These are phyloP conservation scores for Bremia lactucae DNA, from an alignment of 352 stramenopile species.

Conservation along the genomic window DNA sequence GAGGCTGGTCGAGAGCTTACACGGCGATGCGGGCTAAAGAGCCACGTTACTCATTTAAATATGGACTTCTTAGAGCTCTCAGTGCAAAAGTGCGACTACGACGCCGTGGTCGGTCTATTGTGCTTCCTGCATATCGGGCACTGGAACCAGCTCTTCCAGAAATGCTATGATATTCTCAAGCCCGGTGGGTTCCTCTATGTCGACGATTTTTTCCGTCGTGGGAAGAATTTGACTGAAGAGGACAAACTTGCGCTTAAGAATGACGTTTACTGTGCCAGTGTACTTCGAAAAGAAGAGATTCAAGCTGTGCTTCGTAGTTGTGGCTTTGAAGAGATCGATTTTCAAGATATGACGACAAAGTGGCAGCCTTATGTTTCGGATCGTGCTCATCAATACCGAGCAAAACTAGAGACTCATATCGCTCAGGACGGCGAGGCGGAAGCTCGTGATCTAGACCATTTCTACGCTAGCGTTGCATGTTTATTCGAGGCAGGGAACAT, in stretches of 20 bases:
- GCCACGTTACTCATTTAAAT: conserved; percentile 39
- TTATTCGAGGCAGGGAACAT: conserved; percentile 51
- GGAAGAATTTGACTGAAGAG: conserved; percentile 28
- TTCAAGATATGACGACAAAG: conserved; percentile 52
- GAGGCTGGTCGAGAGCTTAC: conserved; percentile 48
- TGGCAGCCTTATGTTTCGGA: conserved; percentile 50
- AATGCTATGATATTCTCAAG: conserved; percentile 45
- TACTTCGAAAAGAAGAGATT: conserved; percentile 35
- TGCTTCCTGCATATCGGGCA: conserved; percentile 73
- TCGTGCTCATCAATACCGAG: conserved; percentile 33
- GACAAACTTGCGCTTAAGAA: conserved; percentile 35
- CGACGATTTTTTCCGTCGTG: conserved; percentile 64
- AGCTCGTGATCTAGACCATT: conserved; percentile 52
- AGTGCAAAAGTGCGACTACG: conserved; percentile 24
- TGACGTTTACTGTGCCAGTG: conserved; percentile 54
- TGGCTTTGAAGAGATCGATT: conserved; percentile 46
- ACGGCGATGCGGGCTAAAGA: conserved; percentile 33
- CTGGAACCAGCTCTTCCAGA: conserved; percentile 46
- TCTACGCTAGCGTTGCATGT: conserved; percentile 48
- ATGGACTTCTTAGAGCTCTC: conserved; percentile 51
- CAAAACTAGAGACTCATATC: conserved; percentile 36
- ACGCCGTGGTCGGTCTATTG: conserved; percentile 54
- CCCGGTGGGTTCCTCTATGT: conserved; percentile 59
- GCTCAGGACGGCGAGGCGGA: conserved; percentile 40
- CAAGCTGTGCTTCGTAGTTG: conserved; percentile 22